Conservation (phyloP, 331 rosid genomes). For the Phaseolus coccineus region DNA sequence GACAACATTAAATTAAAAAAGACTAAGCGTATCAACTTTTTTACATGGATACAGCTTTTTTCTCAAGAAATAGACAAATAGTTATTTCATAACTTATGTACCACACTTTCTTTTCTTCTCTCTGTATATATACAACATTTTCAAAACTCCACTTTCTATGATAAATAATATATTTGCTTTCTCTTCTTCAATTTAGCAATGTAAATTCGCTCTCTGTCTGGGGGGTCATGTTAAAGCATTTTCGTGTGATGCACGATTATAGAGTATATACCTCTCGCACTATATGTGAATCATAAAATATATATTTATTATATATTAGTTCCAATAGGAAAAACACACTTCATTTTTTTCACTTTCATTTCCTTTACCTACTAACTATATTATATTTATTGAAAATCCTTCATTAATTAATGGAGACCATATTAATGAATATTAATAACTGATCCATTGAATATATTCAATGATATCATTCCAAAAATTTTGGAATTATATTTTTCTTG, state of each 20-base stretch:
- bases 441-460: no score
- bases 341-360: not conserved
- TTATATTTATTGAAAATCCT: not conserved
- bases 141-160: not conserved
- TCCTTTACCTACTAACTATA: constrained; percentile 19
- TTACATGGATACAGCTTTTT: not conserved
- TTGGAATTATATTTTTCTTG: no score
- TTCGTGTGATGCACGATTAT: not conserved
- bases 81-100: not conserved
- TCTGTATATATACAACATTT: not conserved
- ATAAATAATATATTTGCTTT: not conserved
- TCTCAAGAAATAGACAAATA: not conserved
- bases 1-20: not conserved
- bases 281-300: not conserved
- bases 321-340: not conserved
- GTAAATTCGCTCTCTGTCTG: not conserved
- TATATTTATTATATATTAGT: not conserved
- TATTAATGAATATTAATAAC: no score
- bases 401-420: no score
- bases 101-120: not conserved
- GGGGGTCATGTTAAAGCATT: not conserved
- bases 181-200: no score
- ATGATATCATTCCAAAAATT: no score
- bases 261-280: not conserved
- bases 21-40: not conserved